These are phyloP conservation scores for Eragrostis curvula DNA, from an alignment of 176 grass and related monocot species.

Conservation along the genomic window DNA sequence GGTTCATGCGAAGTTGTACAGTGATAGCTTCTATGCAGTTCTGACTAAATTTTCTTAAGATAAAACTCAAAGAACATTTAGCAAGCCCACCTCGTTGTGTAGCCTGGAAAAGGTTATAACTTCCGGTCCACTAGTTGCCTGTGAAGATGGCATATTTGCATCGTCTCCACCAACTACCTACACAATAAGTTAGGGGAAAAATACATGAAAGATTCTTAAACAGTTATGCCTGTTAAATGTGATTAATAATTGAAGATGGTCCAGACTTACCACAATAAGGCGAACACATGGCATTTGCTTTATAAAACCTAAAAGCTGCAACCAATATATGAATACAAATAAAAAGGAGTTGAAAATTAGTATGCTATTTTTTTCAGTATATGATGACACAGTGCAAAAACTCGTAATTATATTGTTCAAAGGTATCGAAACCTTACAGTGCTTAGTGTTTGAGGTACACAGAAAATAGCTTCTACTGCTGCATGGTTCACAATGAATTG, in stretches of 20 bases:
- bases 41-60: not conserved
- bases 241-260: constrained; percentile 25
- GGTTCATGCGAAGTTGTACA: not conserved
- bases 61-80: not conserved
- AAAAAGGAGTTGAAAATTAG: not conserved
- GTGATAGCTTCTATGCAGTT: not conserved
- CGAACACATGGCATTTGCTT: constrained; percentile 80
- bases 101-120: constrained; percentile 75
- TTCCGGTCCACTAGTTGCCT: constrained; percentile 45
- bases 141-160: constrained; percentile 58
- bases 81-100: constrained; percentile 55
- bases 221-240: not conserved
- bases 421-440: constrained; percentile 61
- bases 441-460: constrained; percentile 88
- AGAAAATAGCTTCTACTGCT: constrained; percentile 86
- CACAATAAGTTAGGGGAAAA: constrained; percentile 29
- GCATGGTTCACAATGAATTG: constrained; percentile 97
- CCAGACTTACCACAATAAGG: constrained; percentile 78
- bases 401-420: not conserved
- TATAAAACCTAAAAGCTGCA: constrained; percentile 90
- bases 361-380: not conserved
- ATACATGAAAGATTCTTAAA: constrained; percentile 19
- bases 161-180: constrained; percentile 84
- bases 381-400: not conserved
- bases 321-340: constrained; percentile 31